phyloP scores from a whole-genome alignment of 768 basidiomycete genomes.

The Albatrellus ellisii region DNA sequence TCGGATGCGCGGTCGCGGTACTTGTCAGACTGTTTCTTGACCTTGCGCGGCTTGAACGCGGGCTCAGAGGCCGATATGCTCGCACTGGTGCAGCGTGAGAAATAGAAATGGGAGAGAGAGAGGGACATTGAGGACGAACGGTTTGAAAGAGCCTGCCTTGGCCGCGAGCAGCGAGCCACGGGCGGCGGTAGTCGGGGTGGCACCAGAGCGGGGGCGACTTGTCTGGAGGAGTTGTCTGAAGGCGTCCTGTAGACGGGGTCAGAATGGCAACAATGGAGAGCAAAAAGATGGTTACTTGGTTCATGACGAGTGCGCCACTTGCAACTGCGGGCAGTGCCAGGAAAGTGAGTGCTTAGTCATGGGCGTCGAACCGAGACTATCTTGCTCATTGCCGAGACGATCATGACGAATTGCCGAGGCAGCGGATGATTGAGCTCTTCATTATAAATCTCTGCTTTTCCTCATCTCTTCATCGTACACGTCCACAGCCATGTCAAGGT shows the following conservation, averaged over 20 bases:
- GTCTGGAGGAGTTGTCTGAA: slow-evolving; percentile 39
- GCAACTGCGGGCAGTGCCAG: too few species aligned
- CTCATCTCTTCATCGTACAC: too few species aligned
- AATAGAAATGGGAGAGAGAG: neutral
- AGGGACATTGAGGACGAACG: slow-evolving; percentile 1
- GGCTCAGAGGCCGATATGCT: slow-evolving; percentile 38
- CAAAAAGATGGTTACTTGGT: slow-evolving; percentile 8
- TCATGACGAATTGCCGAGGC: too few species aligned
- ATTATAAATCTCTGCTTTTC: too few species aligned
- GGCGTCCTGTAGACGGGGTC: slow-evolving; percentile 32
- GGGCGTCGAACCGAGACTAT: neutral
- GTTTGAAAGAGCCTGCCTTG: slow-evolving; percentile 8
- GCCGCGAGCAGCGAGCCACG: slow-evolving; percentile 22
- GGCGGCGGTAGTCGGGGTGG: slow-evolving; percentile 16
- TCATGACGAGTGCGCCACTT: too few species aligned
- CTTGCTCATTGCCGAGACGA: too few species aligned
- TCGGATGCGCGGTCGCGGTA: slow-evolving; percentile 75
- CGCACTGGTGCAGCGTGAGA: slow-evolving; percentile 23
- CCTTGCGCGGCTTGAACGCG: slow-evolving; percentile 71
- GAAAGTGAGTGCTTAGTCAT: neutral
- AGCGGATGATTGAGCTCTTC: too few species aligned
- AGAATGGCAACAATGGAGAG: neutral
- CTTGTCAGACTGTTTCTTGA: slow-evolving; percentile 34
- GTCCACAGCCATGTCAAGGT: too few species aligned
- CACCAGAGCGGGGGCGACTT: slow-evolving; percentile 18